These are phyloP conservation scores for Fusarium sp. DNA, from an alignment of 2,329 filamentous ascomycete species.

Conservation along the genomic window DNA sequence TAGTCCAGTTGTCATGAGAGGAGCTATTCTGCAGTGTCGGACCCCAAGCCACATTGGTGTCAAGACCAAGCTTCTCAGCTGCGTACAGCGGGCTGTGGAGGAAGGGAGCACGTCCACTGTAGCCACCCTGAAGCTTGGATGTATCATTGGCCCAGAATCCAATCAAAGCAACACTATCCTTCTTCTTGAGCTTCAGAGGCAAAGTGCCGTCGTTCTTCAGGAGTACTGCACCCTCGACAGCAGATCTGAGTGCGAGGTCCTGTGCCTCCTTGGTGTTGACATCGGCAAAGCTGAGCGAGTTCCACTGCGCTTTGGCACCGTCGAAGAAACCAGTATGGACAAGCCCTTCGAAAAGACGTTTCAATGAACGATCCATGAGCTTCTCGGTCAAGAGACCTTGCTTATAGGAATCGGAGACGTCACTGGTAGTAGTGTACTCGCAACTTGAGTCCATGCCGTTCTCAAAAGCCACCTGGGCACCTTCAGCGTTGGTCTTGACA, in stretches of 20 bases:
- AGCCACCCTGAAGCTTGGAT: neutral
- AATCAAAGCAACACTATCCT: neutral
- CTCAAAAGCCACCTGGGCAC: neutral
- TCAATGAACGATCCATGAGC: neutral
- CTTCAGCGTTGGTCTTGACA: slow-evolving; percentile 2
- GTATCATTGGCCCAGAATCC: slow-evolving; percentile 9
- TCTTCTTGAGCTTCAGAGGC: neutral
- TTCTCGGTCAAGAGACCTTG: slow-evolving; percentile 6
- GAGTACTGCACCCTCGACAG: neutral
- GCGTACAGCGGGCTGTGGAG: neutral
- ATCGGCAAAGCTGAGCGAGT: neutral
- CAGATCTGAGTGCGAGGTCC: neutral
- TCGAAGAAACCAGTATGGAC: slow-evolving; percentile 12
- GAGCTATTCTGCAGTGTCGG: neutral
- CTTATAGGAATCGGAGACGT: neutral
- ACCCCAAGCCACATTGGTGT: neutral
- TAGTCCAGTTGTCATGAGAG: neutral
- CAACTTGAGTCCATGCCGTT: slow-evolving; percentile 8
- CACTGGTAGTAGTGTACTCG: slow-evolving; percentile 13
- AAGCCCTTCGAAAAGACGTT: neutral
- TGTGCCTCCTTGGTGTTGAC: neutral
- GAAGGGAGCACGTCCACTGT: neutral
- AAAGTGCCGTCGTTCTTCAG: neutral
- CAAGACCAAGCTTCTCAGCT: neutral
- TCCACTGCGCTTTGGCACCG: neutral